Base-by-base conservation (phyloP, 2,329 filamentous ascomycete genomes). In the Lachnellula occidentalis region DNA sequence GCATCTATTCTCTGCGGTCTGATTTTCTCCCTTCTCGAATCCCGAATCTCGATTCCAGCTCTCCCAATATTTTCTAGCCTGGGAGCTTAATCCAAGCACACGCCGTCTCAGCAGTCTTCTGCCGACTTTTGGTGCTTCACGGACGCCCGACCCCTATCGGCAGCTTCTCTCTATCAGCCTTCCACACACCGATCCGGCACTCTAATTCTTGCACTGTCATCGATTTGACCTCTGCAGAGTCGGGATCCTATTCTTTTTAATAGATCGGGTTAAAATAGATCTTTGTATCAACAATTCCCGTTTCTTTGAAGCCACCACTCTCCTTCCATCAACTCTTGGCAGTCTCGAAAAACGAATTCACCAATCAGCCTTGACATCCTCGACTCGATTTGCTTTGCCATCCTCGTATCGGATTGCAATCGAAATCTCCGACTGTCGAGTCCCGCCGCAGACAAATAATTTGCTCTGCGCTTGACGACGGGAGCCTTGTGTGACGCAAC, bases 141-240 rank as follows among this genome's bases (percentile, higher is more conserved):
- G 61, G 62, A 65, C 58, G 57, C 60, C 65, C 62, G 66, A 59
- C 58, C 61, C 58, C 48, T 55, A 62, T 67, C 64, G 64, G 64
- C 52, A 39, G 41, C 17, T 34, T 55, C 53, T 56, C 55, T 54
- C 53, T 19, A 53, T 49, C 51, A 50, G 51, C 58, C 58, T 64
- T 67, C 64, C 48, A 50, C 46, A 49, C 46, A 36, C 36, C 48
- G 11, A 55, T 45, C 37, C 37, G 61, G 34, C 55, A 51, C 53
- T 58, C 60, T 53, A 48, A 49, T 52, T 45, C 49, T 43, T 45
- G 51, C 58, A 54, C 49, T 50, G 58, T 59, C 58, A 64, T 63
- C 60, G 60, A 60, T 54, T 60, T 56, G 56, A 60, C 56, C 56
- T 50, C 51, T 59, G 53, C 54, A 47, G 51, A 45, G 17, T 45